Evolutionary conservation across 768 basidiomycete genomes (phyloP), one percentile per base, ranked within the genome.

Genomic region (Boletus fagicola): DNA sequence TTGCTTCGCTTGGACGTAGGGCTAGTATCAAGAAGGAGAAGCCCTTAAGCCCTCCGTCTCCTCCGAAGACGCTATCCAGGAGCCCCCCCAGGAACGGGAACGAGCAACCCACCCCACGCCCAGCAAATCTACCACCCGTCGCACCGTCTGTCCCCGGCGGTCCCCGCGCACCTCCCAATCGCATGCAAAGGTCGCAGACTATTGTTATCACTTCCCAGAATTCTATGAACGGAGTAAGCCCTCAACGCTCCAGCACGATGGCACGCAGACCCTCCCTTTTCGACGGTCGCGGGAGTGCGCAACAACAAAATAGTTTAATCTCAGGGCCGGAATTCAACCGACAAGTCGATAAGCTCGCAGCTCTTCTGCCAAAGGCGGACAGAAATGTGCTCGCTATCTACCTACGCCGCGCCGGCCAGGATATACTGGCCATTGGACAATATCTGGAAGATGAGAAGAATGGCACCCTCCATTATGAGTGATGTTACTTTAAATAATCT

Each of bases 391-490:
- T 93, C 9, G 85, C 85, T 39, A 81, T 83, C 15, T 93, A 93
- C 70, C 71, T 93, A 57, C 82, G 82, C 30, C 80, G 87, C 11
- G 77, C 89, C 11, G 91, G 91, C 22, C 83, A 89, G 66, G 90
- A 91, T 70, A 87, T 92, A 43, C 75, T 90, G 43, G 91, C 91
- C n/a, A 90, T 93, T 63, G 89, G 89, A 16, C 87, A 90, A 67
- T 93, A 90, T 69, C 76, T 93, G 12, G 90, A 91, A 61, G 91
- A 93, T 61, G 88, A 91, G 68, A 87, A 86, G 75, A 88, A 86
- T 65, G 89, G 89, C 33, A 79, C 76, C 46, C 67, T 91, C 48
- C 76, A 77, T 56, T 60, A 68, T 43, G 69, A 73, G 40, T 76
- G 64, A 68, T 61, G 33, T 30, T 54, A 59, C 42, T 44, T 52